Conservation (phyloP, 2,329 filamentous ascomycete genomes). For the Amylocarpus encephaloides region DNA sequence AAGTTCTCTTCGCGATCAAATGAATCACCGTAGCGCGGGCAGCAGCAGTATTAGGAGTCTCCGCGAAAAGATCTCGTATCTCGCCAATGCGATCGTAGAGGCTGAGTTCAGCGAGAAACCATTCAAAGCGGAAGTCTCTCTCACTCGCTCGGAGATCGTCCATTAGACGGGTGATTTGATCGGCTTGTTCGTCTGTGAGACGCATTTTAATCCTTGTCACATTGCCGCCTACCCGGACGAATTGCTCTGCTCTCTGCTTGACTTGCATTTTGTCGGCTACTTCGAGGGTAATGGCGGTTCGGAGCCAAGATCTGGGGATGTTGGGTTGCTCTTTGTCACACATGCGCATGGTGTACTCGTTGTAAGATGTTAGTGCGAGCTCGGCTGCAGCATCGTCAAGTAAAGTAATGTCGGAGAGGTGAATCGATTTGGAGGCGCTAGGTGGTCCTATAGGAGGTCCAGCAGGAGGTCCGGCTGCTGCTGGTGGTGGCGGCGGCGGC, state of each 20-base stretch:
- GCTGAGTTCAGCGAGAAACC: conserved; percentile 20
- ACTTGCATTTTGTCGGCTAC: conserved; percentile 1
- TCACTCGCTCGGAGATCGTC: conserved; percentile 17
- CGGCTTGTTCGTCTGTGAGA: conserved; percentile 18
- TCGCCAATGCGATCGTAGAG: conserved; percentile 12
- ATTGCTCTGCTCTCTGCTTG: conserved; percentile 9
- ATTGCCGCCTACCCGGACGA: conserved; percentile 6
- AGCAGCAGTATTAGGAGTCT: not conserved
- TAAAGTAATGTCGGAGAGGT: conserved; percentile 8
- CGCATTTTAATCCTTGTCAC: conserved; percentile 17
- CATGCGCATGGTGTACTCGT: conserved; percentile 19
- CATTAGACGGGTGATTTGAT: conserved; percentile 19
- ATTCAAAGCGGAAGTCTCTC: conserved; percentile 21
- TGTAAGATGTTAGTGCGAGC: conserved; percentile 17
- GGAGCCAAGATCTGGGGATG: conserved; percentile 10
- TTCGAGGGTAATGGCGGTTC: conserved; percentile 15
- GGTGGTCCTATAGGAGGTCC: not conserved
- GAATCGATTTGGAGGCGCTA: conserved; percentile 1
- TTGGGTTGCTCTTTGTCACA: not conserved
- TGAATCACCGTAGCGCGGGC: conserved; percentile 14
- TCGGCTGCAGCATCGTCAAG: conserved; percentile 12
- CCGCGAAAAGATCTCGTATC: not conserved
- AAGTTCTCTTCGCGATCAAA: conserved; percentile 16
- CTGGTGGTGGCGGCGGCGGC: not conserved
- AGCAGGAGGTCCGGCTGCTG: not conserved